These are phyloP conservation scores for Mycena olivaceomarginata DNA, from an alignment of 768 basidiomycete genomes.

Conservation along the genomic window DNA sequence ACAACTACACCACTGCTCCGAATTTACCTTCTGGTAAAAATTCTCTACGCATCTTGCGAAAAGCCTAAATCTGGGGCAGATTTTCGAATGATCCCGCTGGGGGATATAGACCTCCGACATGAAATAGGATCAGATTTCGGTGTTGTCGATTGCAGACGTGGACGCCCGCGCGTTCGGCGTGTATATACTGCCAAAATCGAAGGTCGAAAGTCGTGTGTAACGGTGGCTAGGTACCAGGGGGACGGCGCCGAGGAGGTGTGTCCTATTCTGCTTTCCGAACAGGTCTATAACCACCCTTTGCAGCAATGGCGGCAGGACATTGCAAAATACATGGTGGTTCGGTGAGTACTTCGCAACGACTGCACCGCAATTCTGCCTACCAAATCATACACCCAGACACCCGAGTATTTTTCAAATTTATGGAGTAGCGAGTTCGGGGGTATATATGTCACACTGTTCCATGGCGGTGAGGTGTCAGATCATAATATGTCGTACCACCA, in stretches of 20 bases:
- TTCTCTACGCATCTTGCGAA: too few species aligned
- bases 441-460: background rate
- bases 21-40: background rate
- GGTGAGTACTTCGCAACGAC: background rate
- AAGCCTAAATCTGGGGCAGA: background rate
- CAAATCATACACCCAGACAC: background rate
- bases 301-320: conserved; percentile 15
- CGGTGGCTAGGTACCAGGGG: conserved; percentile 15
- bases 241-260: conserved; percentile 7
- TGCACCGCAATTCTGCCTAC: background rate
- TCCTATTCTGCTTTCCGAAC: background rate
- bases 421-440: background rate
- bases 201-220: background rate
- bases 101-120: conserved; percentile 7
- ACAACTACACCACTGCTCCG: background rate
- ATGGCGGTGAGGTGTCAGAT: background rate
- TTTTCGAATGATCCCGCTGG: conserved; percentile 5
- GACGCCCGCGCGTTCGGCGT: background rate
- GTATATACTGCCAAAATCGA: conserved; percentile 14
- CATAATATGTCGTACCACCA: background rate
- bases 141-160: background rate
- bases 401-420: background rate
- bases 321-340: background rate
- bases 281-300: background rate
- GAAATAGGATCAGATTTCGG: background rate